Conservation (phyloP, 345 rosid genomes). For the Gossypium herbaceum region DNA sequence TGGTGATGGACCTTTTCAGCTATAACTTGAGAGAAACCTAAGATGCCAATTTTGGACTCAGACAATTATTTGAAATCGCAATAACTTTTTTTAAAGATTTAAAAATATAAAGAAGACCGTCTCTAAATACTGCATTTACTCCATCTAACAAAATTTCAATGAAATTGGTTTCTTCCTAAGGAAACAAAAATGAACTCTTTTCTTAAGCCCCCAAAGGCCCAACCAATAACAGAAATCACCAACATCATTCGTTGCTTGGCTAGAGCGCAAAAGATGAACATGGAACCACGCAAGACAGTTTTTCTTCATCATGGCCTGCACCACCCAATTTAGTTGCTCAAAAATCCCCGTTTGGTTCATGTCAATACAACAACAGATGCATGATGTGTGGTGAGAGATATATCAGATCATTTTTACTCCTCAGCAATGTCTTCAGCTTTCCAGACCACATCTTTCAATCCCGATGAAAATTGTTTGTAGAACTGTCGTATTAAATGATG, state of each 20-base stretch:
- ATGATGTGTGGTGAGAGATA: too few relatives aligned
- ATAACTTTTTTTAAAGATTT: neutral
- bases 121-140: neutral
- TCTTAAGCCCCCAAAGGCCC: neutral
- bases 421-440: conserved; percentile 48
- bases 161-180: neutral
- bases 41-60: too few relatives aligned
- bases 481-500: conserved; percentile 43
- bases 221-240: too few relatives aligned
- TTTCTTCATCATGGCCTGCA: neutral
- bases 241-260: neutral
- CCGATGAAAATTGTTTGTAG: conserved; percentile 69
- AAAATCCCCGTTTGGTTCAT: neutral
- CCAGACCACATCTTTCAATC: conserved; percentile 82
- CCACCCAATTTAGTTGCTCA: neutral
- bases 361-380: neutral
- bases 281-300: neutral
- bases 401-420: conserved; percentile 26
- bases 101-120: neutral
- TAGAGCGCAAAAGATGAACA: too few relatives aligned
- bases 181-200: neutral
- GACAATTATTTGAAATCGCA: neutral
- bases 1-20: too few relatives aligned
- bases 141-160: conserved; percentile 2
- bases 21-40: too few relatives aligned